Conservation (phyloP, 2,329 filamentous ascomycete species). For the Ophiostoma piceae region DNA sequence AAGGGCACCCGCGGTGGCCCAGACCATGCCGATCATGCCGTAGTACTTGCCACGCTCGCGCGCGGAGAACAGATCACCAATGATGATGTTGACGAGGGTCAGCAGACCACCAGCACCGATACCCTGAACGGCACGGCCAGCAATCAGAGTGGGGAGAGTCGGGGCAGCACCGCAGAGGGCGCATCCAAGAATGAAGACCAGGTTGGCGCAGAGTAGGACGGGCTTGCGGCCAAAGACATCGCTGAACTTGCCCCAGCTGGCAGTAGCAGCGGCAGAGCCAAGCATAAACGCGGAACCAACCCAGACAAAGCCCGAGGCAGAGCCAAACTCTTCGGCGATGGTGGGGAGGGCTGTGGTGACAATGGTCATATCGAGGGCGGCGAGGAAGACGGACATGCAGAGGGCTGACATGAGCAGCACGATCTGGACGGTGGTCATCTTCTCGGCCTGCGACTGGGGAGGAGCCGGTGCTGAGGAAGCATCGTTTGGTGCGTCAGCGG, state of each 20-base stretch:
- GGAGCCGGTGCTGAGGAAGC: background rate
- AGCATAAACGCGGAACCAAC: slow-evolving; percentile 70
- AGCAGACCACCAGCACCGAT: slow-evolving; percentile 53
- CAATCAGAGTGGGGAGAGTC: slow-evolving; percentile 50
- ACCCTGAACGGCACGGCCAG: slow-evolving; percentile 52
- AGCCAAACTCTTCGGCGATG: slow-evolving; percentile 59
- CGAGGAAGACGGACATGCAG: slow-evolving; percentile 44
- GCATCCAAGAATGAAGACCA: slow-evolving; percentile 51
- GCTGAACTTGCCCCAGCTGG: slow-evolving; percentile 63
- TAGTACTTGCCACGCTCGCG: slow-evolving; percentile 29
- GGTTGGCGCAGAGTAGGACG: slow-evolving; percentile 46
- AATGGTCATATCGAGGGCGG: slow-evolving; percentile 56
- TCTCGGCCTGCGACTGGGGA: background rate
- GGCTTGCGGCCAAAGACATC: slow-evolving; percentile 57
- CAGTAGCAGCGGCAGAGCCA: slow-evolving; percentile 60
- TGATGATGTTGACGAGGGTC: slow-evolving; percentile 56
- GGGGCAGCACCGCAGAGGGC: slow-evolving; percentile 48
- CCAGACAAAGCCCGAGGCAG: slow-evolving; percentile 69
- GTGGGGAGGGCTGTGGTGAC: slow-evolving; percentile 63
- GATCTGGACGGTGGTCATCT: slow-evolving; percentile 16
- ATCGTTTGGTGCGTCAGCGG: background rate
- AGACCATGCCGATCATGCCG: slow-evolving; percentile 28
- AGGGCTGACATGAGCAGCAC: slow-evolving; percentile 23
- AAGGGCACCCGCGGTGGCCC: slow-evolving; percentile 27
- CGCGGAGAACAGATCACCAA: slow-evolving; percentile 43